These are phyloP conservation scores for Pilobolus umbonatus DNA, from an alignment of 192 early-diverging fungal species.

Conservation along the genomic window DNA sequence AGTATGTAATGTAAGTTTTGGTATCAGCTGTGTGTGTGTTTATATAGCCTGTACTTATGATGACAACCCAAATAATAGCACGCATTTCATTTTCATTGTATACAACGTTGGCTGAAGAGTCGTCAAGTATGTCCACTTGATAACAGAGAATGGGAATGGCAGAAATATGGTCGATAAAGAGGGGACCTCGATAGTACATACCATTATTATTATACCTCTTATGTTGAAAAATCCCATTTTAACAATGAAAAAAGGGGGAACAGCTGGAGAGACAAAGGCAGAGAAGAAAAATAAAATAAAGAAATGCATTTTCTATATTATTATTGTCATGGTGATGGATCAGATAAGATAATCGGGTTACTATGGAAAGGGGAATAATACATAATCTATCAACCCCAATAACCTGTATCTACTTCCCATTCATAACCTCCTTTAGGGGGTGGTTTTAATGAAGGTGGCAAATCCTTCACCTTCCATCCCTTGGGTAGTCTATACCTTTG, in stretches of 20 bases:
- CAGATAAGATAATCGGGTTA: too few species aligned
- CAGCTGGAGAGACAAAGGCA: neutral
- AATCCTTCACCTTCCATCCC: conserved; percentile 29
- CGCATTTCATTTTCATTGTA: conserved; percentile 99
- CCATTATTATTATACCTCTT: too few species aligned
- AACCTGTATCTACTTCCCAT: too few species aligned
- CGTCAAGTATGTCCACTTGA: conserved; percentile 96
- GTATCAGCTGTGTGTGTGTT: neutral
- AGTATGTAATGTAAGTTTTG: conserved; percentile 76
- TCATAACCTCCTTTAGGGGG: conserved; percentile 33
- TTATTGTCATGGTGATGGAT: too few species aligned
- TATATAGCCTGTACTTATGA: neutral
- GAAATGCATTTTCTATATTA: too few species aligned
- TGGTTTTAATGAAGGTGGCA: conserved; percentile 35
- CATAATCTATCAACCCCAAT: too few species aligned
- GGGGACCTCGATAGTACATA: too few species aligned
- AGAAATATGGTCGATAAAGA: conserved; percentile 68
- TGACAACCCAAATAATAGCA: conserved; percentile 51
- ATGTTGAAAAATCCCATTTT: too few species aligned
- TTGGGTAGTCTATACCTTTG: conserved; percentile 30
- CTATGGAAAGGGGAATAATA: too few species aligned
- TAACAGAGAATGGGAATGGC: conserved; percentile 98
- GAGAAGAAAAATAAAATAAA: too few species aligned
- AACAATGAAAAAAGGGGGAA: neutral
- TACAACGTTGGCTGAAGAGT: conserved; percentile 95